Evolutionary conservation across 176 grass and related monocot genomes (phyloP).

Genomic region (Bromus sterilis): DNA sequence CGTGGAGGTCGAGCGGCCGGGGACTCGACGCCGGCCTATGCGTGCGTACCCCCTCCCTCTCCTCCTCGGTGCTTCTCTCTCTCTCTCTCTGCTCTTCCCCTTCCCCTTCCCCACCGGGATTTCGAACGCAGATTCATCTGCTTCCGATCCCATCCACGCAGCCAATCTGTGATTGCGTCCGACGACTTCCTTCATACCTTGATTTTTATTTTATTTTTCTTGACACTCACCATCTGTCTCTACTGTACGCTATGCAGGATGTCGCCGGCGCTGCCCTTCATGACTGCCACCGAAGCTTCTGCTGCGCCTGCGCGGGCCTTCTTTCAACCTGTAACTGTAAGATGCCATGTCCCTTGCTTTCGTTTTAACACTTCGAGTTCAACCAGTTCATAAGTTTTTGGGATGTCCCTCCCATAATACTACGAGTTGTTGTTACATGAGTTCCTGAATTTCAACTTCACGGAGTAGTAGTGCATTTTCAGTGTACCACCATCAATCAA

Average conservation of each 20-base stretch:
- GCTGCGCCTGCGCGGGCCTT: conserved; percentile 13
- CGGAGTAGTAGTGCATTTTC: too few relatives aligned
- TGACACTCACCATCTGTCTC: background rate
- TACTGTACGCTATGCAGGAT: conserved; percentile 3
- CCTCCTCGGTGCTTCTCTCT: too few relatives aligned
- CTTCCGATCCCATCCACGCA: too few relatives aligned
- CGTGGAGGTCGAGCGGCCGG: too few relatives aligned
- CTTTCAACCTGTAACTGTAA: conserved; percentile 55
- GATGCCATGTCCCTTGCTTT: background rate
- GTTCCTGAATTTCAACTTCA: background rate
- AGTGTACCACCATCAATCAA: background rate
- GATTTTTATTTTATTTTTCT: too few relatives aligned
- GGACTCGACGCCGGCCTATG: too few relatives aligned
- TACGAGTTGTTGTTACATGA: background rate
- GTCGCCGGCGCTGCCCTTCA: conserved; percentile 18
- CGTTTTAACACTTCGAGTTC: background rate
- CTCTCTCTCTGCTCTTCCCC: background rate
- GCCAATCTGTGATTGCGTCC: too few relatives aligned
- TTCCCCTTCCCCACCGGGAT: background rate
- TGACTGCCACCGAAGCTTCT: conserved; percentile 27
- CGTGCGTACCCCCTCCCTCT: too few relatives aligned
- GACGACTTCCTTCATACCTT: too few relatives aligned
- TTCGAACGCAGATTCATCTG: too few relatives aligned
- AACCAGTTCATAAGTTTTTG: background rate
- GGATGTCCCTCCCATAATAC: background rate